Evolutionary conservation across 1,284 basidiomycete genomes (phyloP).

Genomic region (Sphaerobolus stellatus): DNA sequence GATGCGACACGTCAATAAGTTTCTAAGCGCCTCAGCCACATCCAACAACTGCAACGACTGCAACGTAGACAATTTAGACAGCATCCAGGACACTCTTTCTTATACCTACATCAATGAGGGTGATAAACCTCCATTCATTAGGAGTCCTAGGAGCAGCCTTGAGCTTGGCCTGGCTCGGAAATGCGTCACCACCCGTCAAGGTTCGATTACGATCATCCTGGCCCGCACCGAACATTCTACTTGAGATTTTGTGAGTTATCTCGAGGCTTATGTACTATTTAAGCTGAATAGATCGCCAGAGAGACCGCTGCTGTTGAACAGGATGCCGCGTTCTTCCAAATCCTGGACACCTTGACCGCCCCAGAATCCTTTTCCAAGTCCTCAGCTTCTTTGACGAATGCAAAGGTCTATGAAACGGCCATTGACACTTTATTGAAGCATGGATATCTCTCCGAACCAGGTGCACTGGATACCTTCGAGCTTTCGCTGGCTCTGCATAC

Average conservation of each 20-base stretch:
- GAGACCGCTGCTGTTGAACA: slow-evolving; percentile 65
- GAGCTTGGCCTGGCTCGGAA: background rate
- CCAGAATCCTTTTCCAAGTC: slow-evolving; percentile 40
- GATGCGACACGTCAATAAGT: slow-evolving; percentile 7
- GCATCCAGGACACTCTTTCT: background rate
- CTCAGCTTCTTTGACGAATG: slow-evolving; percentile 40
- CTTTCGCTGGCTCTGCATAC: slow-evolving; percentile 68
- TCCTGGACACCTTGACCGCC: slow-evolving; percentile 63
- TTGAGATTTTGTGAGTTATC: slow-evolving; percentile 79
- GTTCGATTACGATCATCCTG: slow-evolving; percentile 81
- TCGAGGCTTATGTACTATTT: slow-evolving; percentile 10
- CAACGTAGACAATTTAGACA: no score
- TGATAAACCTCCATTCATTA: background rate
- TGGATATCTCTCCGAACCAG: slow-evolving; percentile 49
- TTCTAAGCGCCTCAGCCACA: slow-evolving; percentile 6
- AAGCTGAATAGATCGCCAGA: slow-evolving; percentile 36
- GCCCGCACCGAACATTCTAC: slow-evolving; percentile 68
- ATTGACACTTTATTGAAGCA: slow-evolving; percentile 49
- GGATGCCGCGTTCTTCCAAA: slow-evolving; percentile 65
- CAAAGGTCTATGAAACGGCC: slow-evolving; percentile 54
- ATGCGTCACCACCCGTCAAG: slow-evolving; percentile 66
- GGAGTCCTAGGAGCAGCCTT: background rate
- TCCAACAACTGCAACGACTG: no score
- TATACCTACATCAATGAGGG: background rate
- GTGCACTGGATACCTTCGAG: slow-evolving; percentile 51